Evolutionary conservation across 2,329 filamentous ascomycete species (phyloP).

Genomic region (Alternaria sp.): DNA sequence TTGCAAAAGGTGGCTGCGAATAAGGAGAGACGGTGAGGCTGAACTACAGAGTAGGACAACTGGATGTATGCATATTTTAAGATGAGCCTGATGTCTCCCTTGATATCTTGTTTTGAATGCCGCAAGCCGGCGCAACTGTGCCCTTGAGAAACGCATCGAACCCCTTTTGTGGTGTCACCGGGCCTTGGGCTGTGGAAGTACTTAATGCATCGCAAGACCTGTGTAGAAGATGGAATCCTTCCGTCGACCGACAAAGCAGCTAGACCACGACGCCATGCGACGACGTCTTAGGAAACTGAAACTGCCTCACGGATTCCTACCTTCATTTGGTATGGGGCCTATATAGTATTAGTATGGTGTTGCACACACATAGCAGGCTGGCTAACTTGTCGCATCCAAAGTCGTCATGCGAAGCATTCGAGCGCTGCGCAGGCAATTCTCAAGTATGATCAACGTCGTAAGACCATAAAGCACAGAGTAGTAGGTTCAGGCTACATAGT

Average conservation of each 20-base stretch:
- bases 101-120: background rate
- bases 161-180: background rate
- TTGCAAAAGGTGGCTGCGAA: slow-evolving; percentile 17
- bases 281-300: slow-evolving; percentile 4
- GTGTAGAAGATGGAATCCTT: background rate
- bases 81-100: background rate
- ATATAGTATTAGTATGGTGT: slow-evolving; percentile 1
- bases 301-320: background rate
- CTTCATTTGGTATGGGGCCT: background rate
- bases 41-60: background rate
- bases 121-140: background rate
- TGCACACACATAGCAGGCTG: background rate
- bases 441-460: background rate
- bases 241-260: background rate
- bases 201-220: background rate
- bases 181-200: background rate
- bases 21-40: background rate
- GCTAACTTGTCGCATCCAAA: slow-evolving; percentile 1
- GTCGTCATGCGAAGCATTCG: background rate
- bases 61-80: background rate
- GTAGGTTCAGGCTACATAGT: background rate
- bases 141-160: background rate
- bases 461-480: background rate
- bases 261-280: background rate
- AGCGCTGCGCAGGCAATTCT: background rate